Conservation (phyloP, 202 grass and related monocot species). For the Sporobolus alterniflorus region DNA sequence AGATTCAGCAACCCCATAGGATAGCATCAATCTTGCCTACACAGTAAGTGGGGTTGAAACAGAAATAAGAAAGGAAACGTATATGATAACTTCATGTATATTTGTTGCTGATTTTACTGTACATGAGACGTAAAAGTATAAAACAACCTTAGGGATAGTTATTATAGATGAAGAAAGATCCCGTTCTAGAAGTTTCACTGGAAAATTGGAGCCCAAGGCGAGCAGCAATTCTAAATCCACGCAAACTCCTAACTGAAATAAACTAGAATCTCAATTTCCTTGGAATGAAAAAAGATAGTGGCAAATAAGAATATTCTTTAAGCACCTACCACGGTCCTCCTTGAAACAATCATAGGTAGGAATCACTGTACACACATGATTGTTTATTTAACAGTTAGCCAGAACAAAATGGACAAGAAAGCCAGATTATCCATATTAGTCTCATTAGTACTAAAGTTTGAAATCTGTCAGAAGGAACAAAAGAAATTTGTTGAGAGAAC, state of each 20-base stretch:
- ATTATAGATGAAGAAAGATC: slow-evolving; percentile 68
- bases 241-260: slow-evolving; percentile 91
- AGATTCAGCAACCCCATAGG: slow-evolving; percentile 79
- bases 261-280: slow-evolving; percentile 31
- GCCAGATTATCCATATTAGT: slow-evolving; percentile 76
- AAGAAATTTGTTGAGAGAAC: slow-evolving; percentile 10
- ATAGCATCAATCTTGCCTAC: slow-evolving; percentile 67
- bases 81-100: background rate
- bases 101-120: too few relatives aligned
- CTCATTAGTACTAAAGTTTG: slow-evolving; percentile 78
- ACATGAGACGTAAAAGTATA: slow-evolving; percentile 6
- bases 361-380: slow-evolving; percentile 77
- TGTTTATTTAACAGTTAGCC: slow-evolving; percentile 36
- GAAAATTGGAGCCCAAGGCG: slow-evolving; percentile 86
- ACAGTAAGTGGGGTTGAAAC: slow-evolving; percentile 34
- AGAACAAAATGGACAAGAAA: slow-evolving; percentile 28
- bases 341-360: slow-evolving; percentile 76
- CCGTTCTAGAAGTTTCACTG: slow-evolving; percentile 63
- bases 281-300: background rate
- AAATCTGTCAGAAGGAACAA: slow-evolving; percentile 58
- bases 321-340: slow-evolving; percentile 79
- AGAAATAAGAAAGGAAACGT: slow-evolving; percentile 1
- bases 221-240: slow-evolving; percentile 91
- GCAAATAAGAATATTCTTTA: slow-evolving; percentile 24
- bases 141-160: slow-evolving; percentile 59